Base-by-base conservation (phyloP, 768 basidiomycete genomes). In the Solioccasus polychromus region DNA sequence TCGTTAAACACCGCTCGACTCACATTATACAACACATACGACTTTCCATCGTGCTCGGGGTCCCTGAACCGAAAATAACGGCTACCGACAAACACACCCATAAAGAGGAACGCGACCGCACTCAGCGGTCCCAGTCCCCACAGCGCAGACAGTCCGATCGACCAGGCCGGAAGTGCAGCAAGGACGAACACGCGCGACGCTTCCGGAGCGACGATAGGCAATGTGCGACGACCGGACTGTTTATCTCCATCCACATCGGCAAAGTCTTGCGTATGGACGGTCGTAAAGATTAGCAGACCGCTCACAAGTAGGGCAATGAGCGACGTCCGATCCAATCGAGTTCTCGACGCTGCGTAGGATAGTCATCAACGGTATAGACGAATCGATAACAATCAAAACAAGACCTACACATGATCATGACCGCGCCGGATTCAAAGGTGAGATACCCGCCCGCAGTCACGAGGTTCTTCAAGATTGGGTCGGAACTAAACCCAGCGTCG, bases 231-330 rank as follows among this genome's bases (percentile, higher is more conserved):
- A 8, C 68, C 67, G 12, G 56, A 48, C 23, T 29, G 48, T 19
- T 43, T 46, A 39, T 69, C 68, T 3, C 68, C 68, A 9, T 55
- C 52, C 17, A 54, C 55, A 25, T 70, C 68, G 2, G 54, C 49
- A 43, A 69, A 70, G 34, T 69, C 68, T 45, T 68, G 64, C 1
- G 65, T 62, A 26, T 72, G 68, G 10, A 70, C 66, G 3, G 71
- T 73, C 8, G 66, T 67, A 32, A 63, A 40, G 9, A 70, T 58
- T 11, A 69, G 61, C 9, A 58, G 39, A 0, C 58, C 48, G 36
- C 68, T 71, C 8, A 60, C 43, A 24, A 48, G 32, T 26, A 68
- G 44, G 3, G 61, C 48, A 22, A 46, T 23, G 4, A 59, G 20
- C 9, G 60, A 52, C 23, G 48, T 48, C 7, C 30, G 23, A 45